Percentiles rank a stretch among this genome's conserved stretches.
These are phyloP conservation scores for Termitomyces sp. DNA, from an alignment of 768 basidiomycete genomes.

Conservation along the genomic window DNA sequence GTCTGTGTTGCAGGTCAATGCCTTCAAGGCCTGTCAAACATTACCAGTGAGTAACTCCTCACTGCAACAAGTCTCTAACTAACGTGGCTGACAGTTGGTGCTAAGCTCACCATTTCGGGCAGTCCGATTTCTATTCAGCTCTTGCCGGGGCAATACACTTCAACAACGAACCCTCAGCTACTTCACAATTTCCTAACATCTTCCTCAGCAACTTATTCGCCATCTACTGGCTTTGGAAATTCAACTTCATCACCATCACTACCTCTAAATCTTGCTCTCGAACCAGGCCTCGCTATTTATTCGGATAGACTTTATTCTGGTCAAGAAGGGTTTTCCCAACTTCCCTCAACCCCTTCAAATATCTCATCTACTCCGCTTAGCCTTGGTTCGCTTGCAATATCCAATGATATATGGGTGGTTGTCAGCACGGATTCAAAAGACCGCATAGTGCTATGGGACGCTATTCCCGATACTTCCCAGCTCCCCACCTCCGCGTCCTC, in stretches of 20 bases:
- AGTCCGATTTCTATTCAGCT: constrained; percentile 50
- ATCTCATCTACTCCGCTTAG: constrained; percentile 46
- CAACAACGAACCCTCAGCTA: constrained; percentile 65
- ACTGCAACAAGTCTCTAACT: not conserved
- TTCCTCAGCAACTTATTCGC: constrained; percentile 50
- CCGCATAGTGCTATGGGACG: constrained; percentile 73
- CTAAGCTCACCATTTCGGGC: constrained; percentile 52
- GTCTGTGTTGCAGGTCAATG: constrained; percentile 90
- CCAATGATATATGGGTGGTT: constrained; percentile 64
- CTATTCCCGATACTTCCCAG: constrained; percentile 69
- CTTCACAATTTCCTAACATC: constrained; percentile 65
- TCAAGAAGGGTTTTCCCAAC: constrained; percentile 48
- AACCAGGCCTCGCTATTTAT: constrained; percentile 66
- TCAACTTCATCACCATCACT: constrained; percentile 48
- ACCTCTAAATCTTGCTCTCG: constrained; percentile 62
- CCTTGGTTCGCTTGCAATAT: constrained; percentile 60
- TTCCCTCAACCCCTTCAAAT: constrained; percentile 42
- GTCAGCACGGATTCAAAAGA: constrained; percentile 49
- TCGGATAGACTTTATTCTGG: constrained; percentile 60
- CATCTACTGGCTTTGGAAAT: constrained; percentile 60
- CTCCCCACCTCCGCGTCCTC: constrained; percentile 43
- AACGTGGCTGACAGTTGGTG: constrained; percentile 49
- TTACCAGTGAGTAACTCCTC: constrained; percentile 41
- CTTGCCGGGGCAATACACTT: constrained; percentile 73
- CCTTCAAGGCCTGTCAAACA: constrained; percentile 72